Evolutionary conservation across 2,329 filamentous ascomycete species (phyloP).

Genomic region (Esteya vermicola): DNA sequence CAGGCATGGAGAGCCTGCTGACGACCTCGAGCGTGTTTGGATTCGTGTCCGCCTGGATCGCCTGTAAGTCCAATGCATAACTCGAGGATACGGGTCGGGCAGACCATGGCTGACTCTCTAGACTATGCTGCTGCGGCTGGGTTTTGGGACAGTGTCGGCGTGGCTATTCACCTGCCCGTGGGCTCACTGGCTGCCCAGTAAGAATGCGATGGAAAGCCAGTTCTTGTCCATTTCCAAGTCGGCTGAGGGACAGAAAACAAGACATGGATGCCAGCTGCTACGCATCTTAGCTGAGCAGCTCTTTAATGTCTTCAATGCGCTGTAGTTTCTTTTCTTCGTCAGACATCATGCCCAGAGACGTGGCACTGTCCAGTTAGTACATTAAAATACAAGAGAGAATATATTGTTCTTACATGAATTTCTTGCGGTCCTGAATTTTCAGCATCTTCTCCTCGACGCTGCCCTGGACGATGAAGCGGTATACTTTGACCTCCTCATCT

Average conservation of each 20-base stretch:
- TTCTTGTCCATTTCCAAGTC: background rate
- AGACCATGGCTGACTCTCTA: background rate
- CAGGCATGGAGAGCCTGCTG: background rate
- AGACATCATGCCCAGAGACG: constrained; percentile 82
- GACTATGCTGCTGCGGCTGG: constrained; percentile 8
- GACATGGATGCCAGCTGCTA: no score
- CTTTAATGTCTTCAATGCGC: constrained; percentile 85
- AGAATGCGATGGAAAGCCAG: no score
- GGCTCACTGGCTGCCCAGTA: constrained; percentile 7
- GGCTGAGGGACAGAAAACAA: no score
- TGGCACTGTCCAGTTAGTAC: constrained; percentile 46
- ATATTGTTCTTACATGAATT: constrained; percentile 60
- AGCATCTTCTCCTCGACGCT: constrained; percentile 96
- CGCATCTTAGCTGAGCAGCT: constrained; percentile 55
- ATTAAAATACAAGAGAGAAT: background rate
- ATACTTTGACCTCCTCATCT: constrained; percentile 69
- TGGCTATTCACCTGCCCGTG: constrained; percentile 8
- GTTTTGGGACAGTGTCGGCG: constrained; percentile 7
- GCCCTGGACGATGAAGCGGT: constrained; percentile 74
- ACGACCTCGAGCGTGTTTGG: constrained; percentile 5
- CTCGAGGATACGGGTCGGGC: no score
- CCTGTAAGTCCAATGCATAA: constrained; percentile 6
- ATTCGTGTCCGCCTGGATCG: constrained; percentile 5
- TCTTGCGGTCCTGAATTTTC: constrained; percentile 86
- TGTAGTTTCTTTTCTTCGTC: constrained; percentile 87